Percentiles rank a stretch among this genome's conserved stretches.
Evolutionary conservation across 805 yeast species (phyloP).

Genomic region (Zygoascus bituminiphila): DNA sequence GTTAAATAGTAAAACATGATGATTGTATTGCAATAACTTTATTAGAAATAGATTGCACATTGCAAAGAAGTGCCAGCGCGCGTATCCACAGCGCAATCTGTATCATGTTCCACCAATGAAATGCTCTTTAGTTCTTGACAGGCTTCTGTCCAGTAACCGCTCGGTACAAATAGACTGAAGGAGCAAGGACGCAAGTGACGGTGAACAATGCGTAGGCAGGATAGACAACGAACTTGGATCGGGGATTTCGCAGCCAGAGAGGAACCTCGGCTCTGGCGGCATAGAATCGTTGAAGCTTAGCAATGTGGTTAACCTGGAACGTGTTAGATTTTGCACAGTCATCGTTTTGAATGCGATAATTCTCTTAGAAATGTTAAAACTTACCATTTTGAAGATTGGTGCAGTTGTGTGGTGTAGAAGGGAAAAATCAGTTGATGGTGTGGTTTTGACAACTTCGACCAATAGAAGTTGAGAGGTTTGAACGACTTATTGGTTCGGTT

Average conservation of each 20-base stretch:
- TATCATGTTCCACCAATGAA: too few relatives aligned
- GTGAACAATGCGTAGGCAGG: constrained; percentile 74
- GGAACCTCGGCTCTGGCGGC: constrained; percentile 29
- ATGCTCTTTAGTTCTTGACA: neutral
- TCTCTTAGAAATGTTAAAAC: too few relatives aligned
- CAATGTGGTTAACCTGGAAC: constrained; percentile 20
- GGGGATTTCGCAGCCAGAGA: constrained; percentile 44
- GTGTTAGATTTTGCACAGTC: neutral
- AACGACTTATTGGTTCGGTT: neutral
- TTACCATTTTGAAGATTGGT: neutral
- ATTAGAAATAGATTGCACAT: too few relatives aligned
- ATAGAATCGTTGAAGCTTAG: constrained; percentile 30
- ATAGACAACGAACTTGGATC: constrained; percentile 61
- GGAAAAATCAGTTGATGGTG: neutral
- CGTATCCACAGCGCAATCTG: too few relatives aligned
- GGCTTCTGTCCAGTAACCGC: constrained; percentile 34
- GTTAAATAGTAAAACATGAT: too few relatives aligned
- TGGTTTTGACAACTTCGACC: neutral
- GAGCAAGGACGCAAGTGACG: constrained; percentile 50
- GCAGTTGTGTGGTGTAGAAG: neutral
- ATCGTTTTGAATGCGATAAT: too few relatives aligned
- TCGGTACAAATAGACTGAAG: constrained; percentile 63
- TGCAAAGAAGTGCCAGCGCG: too few relatives aligned
- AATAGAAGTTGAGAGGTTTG: neutral
- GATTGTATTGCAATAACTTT: too few relatives aligned